Conservation (phyloP, 2,329 filamentous ascomycete species). For the Claviceps sorghi region DNA sequence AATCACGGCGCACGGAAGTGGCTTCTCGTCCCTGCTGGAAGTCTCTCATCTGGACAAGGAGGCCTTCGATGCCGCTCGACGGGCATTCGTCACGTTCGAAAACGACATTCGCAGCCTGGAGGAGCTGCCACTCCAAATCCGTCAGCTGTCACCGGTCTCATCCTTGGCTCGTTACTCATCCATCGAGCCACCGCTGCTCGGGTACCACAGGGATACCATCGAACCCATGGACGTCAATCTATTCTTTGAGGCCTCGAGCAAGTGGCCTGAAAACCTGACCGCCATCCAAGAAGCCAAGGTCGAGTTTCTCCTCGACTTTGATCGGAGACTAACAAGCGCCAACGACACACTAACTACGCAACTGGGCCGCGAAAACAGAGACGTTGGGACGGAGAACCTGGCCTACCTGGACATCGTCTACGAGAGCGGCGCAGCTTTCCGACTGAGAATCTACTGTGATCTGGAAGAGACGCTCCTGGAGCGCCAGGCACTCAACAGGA, state of each 20-base stretch:
- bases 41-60: conserved; percentile 33
- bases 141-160: conserved; percentile 61
- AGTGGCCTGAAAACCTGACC: conserved; percentile 83
- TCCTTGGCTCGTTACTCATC: conserved; percentile 63
- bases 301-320: conserved; percentile 70
- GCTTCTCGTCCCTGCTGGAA: conserved; percentile 33
- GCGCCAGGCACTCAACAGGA: conserved; percentile 61
- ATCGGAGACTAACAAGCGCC: conserved; percentile 49
- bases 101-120: conserved; percentile 63
- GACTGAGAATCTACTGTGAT: conserved; percentile 78
- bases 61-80: conserved; percentile 53
- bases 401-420: conserved; percentile 73
- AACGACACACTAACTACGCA: conserved; percentile 48
- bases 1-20: conserved; percentile 35
- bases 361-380: conserved; percentile 68
- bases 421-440: conserved; percentile 57
- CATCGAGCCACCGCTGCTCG: conserved; percentile 26
- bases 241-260: conserved; percentile 82
- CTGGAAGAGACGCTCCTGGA: conserved; percentile 71
- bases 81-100: conserved; percentile 60
- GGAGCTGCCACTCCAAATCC: conserved; percentile 73
- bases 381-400: conserved; percentile 55
- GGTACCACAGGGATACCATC: conserved; percentile 28
- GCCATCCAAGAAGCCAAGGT: conserved; percentile 91
- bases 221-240: conserved; percentile 63